Evolutionary conservation across 768 basidiomycete genomes (phyloP).

Genomic region (Ephemerocybe angulata): DNA sequence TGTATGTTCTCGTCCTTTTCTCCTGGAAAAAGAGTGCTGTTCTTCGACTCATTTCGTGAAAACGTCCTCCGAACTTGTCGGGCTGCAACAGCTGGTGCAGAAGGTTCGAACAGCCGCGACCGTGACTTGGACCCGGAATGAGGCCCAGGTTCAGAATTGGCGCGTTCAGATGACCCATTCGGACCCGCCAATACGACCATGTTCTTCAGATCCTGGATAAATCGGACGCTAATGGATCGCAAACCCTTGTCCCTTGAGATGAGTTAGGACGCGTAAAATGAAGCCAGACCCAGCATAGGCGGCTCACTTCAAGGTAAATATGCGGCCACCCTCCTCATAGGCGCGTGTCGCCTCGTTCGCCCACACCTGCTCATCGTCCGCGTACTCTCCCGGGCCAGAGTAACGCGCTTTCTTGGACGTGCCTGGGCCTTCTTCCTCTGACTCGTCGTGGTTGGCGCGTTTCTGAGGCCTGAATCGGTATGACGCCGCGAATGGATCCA

Average conservation of each 20-base stretch:
- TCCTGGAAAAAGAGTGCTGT: conserved; percentile 28
- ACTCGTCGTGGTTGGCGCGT: conserved; percentile 16
- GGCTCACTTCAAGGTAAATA: conserved; percentile 56
- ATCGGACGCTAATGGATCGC: conserved; percentile 46
- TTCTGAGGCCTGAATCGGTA: conserved; percentile 35
- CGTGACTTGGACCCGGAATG: conserved; percentile 10
- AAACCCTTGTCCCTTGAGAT: conserved; percentile 35
- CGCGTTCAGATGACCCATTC: too few relatives aligned
- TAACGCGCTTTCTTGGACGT: conserved; percentile 1
- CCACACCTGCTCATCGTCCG: conserved; percentile 39
- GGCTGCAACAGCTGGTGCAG: conserved; percentile 23
- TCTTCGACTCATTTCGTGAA: conserved; percentile 27
- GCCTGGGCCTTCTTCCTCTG: conserved; percentile 10
- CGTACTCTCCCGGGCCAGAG: not conserved
- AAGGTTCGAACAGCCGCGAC: conserved; percentile 18
- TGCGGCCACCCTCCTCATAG: conserved; percentile 23
- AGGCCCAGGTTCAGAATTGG: conserved; percentile 31
- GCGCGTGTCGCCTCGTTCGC: conserved; percentile 36
- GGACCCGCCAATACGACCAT: conserved; percentile 50
- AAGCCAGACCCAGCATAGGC: too few relatives aligned
- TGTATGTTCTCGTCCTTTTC: conserved; percentile 49
- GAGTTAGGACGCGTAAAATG: not conserved
- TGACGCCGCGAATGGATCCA: conserved; percentile 58
- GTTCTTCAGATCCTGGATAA: conserved; percentile 43
- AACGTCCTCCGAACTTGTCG: conserved; percentile 5